Conservation (phyloP, 1,284 basidiomycete species). For the Microbotryum scabiosae region DNA sequence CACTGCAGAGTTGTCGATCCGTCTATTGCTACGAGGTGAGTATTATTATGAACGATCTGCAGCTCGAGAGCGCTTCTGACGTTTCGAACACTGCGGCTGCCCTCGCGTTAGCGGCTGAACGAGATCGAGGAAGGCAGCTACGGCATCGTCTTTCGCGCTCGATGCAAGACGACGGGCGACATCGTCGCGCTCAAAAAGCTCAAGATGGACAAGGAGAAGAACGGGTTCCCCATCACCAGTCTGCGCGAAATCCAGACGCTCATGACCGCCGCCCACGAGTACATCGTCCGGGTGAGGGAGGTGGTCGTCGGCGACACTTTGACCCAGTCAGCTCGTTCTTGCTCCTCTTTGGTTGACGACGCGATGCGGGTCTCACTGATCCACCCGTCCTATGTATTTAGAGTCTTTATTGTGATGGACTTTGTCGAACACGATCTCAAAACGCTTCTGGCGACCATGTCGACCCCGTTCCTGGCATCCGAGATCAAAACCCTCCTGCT, state of each 20-base stretch:
- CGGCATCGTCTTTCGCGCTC: slow-evolving; percentile 90
- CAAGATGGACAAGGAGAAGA: slow-evolving; percentile 95
- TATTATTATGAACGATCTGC: no score
- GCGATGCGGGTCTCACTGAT: not conserved
- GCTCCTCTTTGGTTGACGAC: not conserved
- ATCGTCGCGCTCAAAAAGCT: slow-evolving; percentile 91
- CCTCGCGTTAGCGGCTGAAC: slow-evolving; percentile 59
- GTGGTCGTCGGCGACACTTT: slow-evolving; percentile 98
- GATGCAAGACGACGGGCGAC: slow-evolving; percentile 84
- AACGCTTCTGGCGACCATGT: slow-evolving; percentile 85
- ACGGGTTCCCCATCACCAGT: slow-evolving; percentile 96
- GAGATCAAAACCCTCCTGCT: slow-evolving; percentile 96
- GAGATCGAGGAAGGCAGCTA: slow-evolving; percentile 96
- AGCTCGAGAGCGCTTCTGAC: not conserved
- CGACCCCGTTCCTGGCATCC: slow-evolving; percentile 86
- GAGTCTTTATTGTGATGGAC: slow-evolving; percentile 35
- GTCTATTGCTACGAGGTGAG: slow-evolving; percentile 31
- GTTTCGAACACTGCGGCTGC: not conserved
- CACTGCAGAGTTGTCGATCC: slow-evolving; percentile 26
- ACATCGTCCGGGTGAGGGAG: slow-evolving; percentile 89
- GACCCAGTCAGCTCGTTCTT: slow-evolving; percentile 69
- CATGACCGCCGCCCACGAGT: slow-evolving; percentile 68
- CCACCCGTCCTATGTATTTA: not conserved
- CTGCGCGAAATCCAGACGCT: slow-evolving; percentile 90
- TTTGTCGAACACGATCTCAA: slow-evolving; percentile 99